Conservation (phyloP, 176 grass and related monocot species). For the Musa beccarii region DNA sequence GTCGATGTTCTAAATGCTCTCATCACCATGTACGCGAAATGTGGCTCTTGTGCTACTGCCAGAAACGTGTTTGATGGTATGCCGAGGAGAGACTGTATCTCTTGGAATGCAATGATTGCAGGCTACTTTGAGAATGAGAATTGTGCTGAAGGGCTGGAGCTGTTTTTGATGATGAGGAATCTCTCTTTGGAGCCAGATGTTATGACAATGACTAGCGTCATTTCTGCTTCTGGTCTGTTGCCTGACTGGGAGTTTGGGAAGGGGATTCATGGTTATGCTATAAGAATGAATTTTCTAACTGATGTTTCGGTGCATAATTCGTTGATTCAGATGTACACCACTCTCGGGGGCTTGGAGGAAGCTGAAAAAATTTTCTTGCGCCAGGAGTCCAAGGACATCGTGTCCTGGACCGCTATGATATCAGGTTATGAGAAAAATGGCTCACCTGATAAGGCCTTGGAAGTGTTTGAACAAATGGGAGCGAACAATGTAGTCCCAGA, state of each 20-base stretch:
- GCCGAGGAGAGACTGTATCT: slow-evolving; percentile 49
- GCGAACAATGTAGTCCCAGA: slow-evolving; percentile 52
- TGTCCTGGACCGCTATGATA: slow-evolving; percentile 96
- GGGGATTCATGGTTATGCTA: slow-evolving; percentile 60
- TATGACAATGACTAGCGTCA: slow-evolving; percentile 71
- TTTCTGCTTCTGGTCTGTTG: slow-evolving; percentile 46
- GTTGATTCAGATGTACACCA: slow-evolving; percentile 82
- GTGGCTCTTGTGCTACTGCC: slow-evolving; percentile 34
- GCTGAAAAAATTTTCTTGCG: slow-evolving; percentile 56
- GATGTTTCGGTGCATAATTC: slow-evolving; percentile 60
- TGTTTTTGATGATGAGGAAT: slow-evolving; percentile 64
- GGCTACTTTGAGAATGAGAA: slow-evolving; percentile 71
- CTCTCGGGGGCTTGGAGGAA: slow-evolving; percentile 42
- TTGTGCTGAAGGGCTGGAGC: slow-evolving; percentile 31
- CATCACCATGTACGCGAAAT: slow-evolving; percentile 87
- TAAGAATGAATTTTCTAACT: slow-evolving; percentile 57
- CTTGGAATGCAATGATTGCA: slow-evolving; percentile 90
- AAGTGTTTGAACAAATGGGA: slow-evolving; percentile 73
- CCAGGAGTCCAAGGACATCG: slow-evolving; percentile 47
- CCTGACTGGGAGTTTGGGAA: slow-evolving; percentile 39
- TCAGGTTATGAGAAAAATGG: slow-evolving; percentile 83
- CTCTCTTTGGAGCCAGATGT: slow-evolving; percentile 61
- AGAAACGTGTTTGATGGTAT: slow-evolving; percentile 75
- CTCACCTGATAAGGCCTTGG: slow-evolving; percentile 61
- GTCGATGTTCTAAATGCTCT: slow-evolving; percentile 59